Conservation (phyloP, 805 yeast species). For the Jamesozyma hellenica region DNA sequence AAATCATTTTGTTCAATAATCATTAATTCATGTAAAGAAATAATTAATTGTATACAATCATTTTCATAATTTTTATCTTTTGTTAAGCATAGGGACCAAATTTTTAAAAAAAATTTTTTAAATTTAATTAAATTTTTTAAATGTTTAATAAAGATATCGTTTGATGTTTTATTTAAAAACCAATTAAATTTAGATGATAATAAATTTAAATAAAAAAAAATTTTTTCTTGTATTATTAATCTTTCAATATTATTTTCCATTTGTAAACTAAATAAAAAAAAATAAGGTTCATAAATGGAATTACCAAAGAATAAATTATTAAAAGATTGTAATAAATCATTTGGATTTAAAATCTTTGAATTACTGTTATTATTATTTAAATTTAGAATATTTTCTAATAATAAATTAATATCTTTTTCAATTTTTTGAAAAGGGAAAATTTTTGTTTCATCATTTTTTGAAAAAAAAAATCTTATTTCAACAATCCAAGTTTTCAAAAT, state of each 20-base stretch:
- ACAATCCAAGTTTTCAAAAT: too few species aligned
- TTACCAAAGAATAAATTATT: constrained; percentile 1
- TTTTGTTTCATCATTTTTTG: not conserved
- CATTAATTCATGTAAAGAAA: not conserved
- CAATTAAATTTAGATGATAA: not conserved
- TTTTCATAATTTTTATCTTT: not conserved
- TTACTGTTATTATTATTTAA: not conserved
- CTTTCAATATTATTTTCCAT: not conserved
- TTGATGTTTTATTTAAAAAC: not conserved
- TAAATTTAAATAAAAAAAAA: not conserved
- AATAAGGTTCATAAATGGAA: not conserved
- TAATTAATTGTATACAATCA: not conserved
- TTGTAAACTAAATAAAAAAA: not conserved
- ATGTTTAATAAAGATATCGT: not conserved
- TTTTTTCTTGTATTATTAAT: not conserved
- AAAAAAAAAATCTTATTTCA: too few species aligned
- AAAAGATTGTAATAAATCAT: not conserved
- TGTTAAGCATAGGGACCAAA: not conserved
- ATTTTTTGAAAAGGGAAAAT: not conserved
- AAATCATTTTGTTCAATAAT: not conserved
- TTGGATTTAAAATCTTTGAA: not conserved
- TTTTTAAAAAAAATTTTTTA: not conserved
- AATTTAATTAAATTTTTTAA: not conserved
- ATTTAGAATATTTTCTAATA: not conserved
- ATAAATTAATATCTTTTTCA: not conserved